Base-by-base conservation (phyloP, 306 rosid genomes). In the Styphnolobium japonicum region DNA sequence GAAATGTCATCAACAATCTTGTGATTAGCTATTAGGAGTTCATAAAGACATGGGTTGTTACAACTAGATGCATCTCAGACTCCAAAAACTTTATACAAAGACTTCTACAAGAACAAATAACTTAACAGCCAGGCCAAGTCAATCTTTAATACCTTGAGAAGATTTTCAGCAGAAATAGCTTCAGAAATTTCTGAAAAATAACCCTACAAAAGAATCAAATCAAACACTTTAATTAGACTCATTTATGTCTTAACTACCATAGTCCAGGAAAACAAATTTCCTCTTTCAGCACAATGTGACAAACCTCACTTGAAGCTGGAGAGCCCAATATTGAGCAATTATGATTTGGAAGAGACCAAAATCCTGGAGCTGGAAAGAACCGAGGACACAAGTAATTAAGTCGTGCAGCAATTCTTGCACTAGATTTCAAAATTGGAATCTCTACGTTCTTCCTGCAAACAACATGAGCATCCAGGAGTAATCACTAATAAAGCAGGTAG, bases 361-460 rank as follows among this genome's bases (percentile, higher is more conserved):
- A 85, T 29, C 98, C 98, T 27, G 96, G 97, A 60, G 98, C 92
- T 60, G 98, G 98, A 82, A 95, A 95, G 86, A 95, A 89, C 87
- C 68, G 97, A 82, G 98, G 98, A 76, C 98, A 95, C 53, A 95
- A 75, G 79, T 91, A 93, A 75, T 91, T 91, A 25, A 94, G 97
- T 62, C 91, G 88, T 14, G 97, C 83, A 61, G 96, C 84, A 78
- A 90, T 67, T 85, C 91, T 90, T 67, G 98, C 98, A 83, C 98
- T 92, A 1, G 98, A 51, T 81, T 88, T 92, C 78, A 95, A 87
- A 85, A 95, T 88, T 57, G 98, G 98, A 82, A 92, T 88, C 77
- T 85, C 88, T 48, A 86, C 83, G 75, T 95, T 95, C 85, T 87
- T 91, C 87, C 98, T 95, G 90, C 11, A 85, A 76, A 73, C 82